These are phyloP conservation scores for Magnaporthiopsis rhizophila DNA, from an alignment of 2,329 filamentous ascomycete species.

Conservation along the genomic window DNA sequence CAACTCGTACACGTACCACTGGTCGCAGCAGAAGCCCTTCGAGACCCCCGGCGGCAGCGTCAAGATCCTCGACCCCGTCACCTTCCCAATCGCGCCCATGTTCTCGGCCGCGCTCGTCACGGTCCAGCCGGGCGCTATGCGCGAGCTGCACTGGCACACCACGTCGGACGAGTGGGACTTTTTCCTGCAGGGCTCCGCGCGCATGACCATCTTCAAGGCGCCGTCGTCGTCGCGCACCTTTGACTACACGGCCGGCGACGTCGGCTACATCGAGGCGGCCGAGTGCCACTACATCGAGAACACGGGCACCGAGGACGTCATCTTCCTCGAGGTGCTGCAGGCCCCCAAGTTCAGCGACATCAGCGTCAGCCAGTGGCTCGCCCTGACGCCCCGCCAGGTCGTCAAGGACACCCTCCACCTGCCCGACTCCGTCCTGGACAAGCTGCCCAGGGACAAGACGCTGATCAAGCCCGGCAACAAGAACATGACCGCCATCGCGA, in stretches of 20 bases:
- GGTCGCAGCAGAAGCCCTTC: constrained; percentile 41
- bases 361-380: constrained; percentile 50
- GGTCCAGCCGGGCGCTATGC: constrained; percentile 54
- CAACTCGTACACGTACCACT: constrained; percentile 40
- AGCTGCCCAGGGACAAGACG: constrained; percentile 13
- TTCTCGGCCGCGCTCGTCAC: constrained; percentile 51
- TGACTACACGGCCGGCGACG: constrained; percentile 51
- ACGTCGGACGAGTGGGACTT: constrained; percentile 53
- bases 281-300: constrained; percentile 55
- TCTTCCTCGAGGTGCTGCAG: constrained; percentile 53
- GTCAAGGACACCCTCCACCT: constrained; percentile 43
- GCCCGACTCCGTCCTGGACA: constrained; percentile 11
- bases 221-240: constrained; percentile 44
- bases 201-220: constrained; percentile 47
- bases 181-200: constrained; percentile 47
- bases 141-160: constrained; percentile 58
- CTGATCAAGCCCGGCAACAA: constrained; percentile 12
- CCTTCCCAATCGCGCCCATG: constrained; percentile 46
- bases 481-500: constrained; percentile 14
- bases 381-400: constrained; percentile 49
- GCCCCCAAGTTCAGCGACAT: constrained; percentile 44
- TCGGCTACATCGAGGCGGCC: constrained; percentile 48
- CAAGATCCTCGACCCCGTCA: constrained; percentile 49
- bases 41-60: constrained; percentile 47
- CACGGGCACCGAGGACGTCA: constrained; percentile 45